A percentile compares a stretch with the other conserved stretches of the same genome.
Conservation (phyloP, 176 grass and related monocot species). For the Oryza rufipogon region DNA sequence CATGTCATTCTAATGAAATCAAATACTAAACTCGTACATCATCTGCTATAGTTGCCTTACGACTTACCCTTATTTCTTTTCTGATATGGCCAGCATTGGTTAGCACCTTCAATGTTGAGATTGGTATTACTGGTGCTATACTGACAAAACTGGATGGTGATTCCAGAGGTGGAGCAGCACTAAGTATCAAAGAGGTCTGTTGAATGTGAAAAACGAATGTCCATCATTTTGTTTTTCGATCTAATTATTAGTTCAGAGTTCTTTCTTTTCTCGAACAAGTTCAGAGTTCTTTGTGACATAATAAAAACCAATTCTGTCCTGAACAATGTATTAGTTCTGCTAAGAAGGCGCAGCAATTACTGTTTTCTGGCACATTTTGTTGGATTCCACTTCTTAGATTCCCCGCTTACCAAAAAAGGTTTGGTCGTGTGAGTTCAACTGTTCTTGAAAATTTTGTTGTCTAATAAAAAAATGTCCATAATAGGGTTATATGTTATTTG, state of each 20-base stretch:
- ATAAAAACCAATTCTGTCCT: neutral
- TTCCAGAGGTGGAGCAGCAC: constrained; percentile 94
- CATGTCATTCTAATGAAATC: too few species aligned
- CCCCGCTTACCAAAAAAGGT: constrained; percentile 19
- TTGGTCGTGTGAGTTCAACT: neutral
- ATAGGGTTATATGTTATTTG: neutral
- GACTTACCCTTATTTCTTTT: constrained; percentile 42
- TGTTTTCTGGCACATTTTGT: constrained; percentile 9
- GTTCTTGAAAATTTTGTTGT: neutral
- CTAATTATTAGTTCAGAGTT: neutral
- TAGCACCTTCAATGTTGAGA: constrained; percentile 90
- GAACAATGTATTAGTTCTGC: neutral
- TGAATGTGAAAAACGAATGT: neutral
- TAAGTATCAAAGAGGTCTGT: constrained; percentile 95
- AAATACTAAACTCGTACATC: constrained; percentile 3
- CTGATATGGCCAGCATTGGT: constrained; percentile 72
- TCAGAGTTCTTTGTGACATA: neutral
- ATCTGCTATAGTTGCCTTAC: constrained; percentile 29
- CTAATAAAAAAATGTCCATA: constrained; percentile 2
- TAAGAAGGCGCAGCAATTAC: constrained; percentile 1
- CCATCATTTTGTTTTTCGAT: constrained; percentile 18
- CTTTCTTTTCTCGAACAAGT: neutral
- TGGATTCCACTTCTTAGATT: constrained; percentile 16
- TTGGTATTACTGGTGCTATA: constrained; percentile 97
- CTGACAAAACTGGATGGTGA: constrained; percentile 97